Base-by-base conservation (phyloP, 2,329 filamentous ascomycete species). In the Aspergillus fijiensis region DNA sequence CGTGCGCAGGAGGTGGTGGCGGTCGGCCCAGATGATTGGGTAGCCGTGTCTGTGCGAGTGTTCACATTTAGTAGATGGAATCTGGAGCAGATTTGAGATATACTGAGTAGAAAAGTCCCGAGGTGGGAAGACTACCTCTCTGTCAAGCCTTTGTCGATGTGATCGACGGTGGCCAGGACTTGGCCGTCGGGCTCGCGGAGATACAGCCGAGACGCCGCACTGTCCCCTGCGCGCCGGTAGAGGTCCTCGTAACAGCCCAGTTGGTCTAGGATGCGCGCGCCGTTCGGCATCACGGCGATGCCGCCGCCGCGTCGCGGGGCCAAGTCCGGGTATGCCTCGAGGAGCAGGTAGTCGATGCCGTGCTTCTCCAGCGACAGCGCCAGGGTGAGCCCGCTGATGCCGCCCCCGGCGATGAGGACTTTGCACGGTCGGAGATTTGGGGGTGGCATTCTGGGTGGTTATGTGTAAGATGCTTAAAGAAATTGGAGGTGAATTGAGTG, bases 1-100 rank as follows among this genome's bases (percentile, higher is more conserved):
- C 11, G 64, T 60, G 25, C 66, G 49, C 1, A 74, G 60, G 33
- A 73, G 39, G 57, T 63, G 60, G n/a, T 65, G 64, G 5, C 70
- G 63, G 21, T 71, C 67, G 14, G 72, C 47, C 39, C 70, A 70
- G 12, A 67, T 33, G 7, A 58, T 3, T 2, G 65, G 59, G 56
- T 71, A 72, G 2, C 67, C 69, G 29, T 67, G 59, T 21, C 65
- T 69, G n/a, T 7, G 3, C 11, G 4, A 3, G 4, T 19, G 9
- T 2, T 29, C 23, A 9, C 7, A 9, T 29, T 19, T 19, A 19
- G 19, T 29, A 29, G 27, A 29, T 3, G 27, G 3, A 4, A 3
- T 23, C 4, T 23, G 4, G 23, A 23, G 23, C 23, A 23, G 4
- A 4, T 23, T 23, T 23, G 23, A 4, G 23, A 23, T 23, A 4